Evolutionary conservation across 345 rosid genomes (phyloP).

Genomic region (Hypericum perforatum): DNA sequence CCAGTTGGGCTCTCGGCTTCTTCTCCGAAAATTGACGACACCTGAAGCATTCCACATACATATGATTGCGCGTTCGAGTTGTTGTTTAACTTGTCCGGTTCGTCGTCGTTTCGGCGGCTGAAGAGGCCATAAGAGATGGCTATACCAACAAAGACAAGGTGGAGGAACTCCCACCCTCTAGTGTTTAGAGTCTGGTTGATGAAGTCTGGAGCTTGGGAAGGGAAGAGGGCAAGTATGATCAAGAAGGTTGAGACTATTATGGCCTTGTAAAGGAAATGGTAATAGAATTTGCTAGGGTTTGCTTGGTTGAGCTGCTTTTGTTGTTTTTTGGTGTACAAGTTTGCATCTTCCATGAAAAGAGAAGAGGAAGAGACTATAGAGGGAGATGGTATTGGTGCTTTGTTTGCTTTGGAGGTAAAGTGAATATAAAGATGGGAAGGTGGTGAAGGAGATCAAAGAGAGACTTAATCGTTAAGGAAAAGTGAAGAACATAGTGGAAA

Average conservation of each 20-base stretch:
- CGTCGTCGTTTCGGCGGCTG: constrained; percentile 47
- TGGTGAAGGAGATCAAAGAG: constrained; percentile 17
- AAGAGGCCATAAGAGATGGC: constrained; percentile 98
- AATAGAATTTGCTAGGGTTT: constrained; percentile 39
- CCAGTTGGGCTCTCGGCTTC: constrained; percentile 20
- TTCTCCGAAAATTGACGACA: constrained; percentile 67
- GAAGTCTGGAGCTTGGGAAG: constrained; percentile 81
- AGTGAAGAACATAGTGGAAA: constrained; percentile 2
- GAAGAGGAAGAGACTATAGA: too few relatives aligned
- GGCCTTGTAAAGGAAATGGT: constrained; percentile 61
- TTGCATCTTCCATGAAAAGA: constrained; percentile 59
- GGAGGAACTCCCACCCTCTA: constrained; percentile 86
- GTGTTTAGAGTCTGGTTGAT: constrained; percentile 50
- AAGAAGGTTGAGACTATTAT: constrained; percentile 30
- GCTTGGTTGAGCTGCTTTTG: constrained; percentile 20
- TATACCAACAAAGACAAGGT: constrained; percentile 81
- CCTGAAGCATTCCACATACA: constrained; percentile 62
- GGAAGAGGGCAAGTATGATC: constrained; percentile 42
- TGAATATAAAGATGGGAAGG: constrained; percentile 13
- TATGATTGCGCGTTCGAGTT: constrained; percentile 44
- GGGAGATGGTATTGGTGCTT: constrained; percentile 8
- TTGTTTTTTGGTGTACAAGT: constrained; percentile 23
- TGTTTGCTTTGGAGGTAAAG: constrained; percentile 10
- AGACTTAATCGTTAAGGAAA: constrained; percentile 40
- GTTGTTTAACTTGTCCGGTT: constrained; percentile 29